Percentiles rank a stretch among this genome's conserved stretches.
These are phyloP conservation scores for Gymnopilus dilepis DNA, from an alignment of 768 basidiomycete species.

Conservation along the genomic window DNA sequence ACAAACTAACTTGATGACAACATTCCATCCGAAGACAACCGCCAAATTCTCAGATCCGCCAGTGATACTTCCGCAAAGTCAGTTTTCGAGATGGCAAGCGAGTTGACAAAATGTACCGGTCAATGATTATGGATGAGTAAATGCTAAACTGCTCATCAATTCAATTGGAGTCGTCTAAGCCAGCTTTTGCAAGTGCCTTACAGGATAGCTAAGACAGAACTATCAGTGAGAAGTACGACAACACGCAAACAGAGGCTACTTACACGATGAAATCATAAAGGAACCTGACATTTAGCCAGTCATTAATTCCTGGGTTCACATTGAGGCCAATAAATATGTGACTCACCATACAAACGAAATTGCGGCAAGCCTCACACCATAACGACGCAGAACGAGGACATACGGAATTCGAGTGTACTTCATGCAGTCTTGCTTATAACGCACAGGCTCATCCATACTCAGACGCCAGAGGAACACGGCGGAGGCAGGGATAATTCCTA, in stretches of 20 bases:
- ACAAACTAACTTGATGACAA: conserved; percentile 74
- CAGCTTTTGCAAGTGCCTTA: conserved; percentile 40
- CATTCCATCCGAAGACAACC: conserved; percentile 82
- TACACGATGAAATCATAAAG: conserved; percentile 82
- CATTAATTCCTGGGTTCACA: neutral
- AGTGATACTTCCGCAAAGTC: conserved; percentile 53
- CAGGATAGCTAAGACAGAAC: conserved; percentile 56
- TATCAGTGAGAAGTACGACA: neutral
- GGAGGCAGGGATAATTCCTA: conserved; percentile 81
- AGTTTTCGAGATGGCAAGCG: neutral
- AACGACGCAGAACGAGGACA: conserved; percentile 74
- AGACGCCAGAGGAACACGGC: conserved; percentile 86
- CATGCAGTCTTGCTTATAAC: conserved; percentile 82
- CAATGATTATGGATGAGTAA: conserved; percentile 78
- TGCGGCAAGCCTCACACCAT: conserved; percentile 74
- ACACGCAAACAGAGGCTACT: conserved; percentile 26
- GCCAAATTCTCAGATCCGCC: conserved; percentile 55
- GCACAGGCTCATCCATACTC: conserved; percentile 79
- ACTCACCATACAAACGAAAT: conserved; percentile 77
- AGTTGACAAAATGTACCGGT: conserved; percentile 46
- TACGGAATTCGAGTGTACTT: conserved; percentile 77
- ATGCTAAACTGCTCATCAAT: conserved; percentile 89
- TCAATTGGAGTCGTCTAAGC: no score
- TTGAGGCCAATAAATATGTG: neutral
- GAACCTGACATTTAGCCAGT: conserved; percentile 47